Base-by-base conservation (phyloP, 768 basidiomycete genomes). In the Boletus reticuloceps region DNA sequence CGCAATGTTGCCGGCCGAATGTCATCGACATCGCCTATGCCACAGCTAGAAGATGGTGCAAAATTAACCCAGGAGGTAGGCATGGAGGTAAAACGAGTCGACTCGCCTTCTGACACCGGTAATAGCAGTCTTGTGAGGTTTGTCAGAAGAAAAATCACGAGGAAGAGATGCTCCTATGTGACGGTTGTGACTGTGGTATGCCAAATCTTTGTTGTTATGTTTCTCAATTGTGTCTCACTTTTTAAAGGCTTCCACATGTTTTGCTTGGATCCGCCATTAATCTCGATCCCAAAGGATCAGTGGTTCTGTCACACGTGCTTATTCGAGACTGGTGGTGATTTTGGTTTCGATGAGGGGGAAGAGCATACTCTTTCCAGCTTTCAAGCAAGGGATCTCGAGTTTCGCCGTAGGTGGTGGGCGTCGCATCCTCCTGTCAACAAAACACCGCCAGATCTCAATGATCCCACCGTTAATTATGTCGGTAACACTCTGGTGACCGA, bases 261-360 rank as follows among this genome's bases (percentile, higher is more conserved):
- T 70, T 99, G 97, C 69, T 86, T 99, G 54, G 89, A 94, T 66
- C 97, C 97, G 13, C 95, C 95, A 19, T 75, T 98, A 50, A 74
- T 79, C 10, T 75, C 79, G 3, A 90, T 99, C 52, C 97, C 97
- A 2, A 90, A 88, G 66, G 93, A 94, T 39, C 88, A 96, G 60
- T 99, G 96, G 96, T 98, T 85, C 68, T 99, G 97, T 70, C 89
- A 89, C 63, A 85, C 86, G 4, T 99, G 97, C 68, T 77, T 99
- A 20, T 81, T 94, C 39, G 88, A 86, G 38, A 95, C 92, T 0
- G 95, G 96, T 12, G 91, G 91, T 49, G 97, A 98, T 72, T 99
- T 91, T 64, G 97, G 97, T 31, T 99, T 98, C 65, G 97, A 98
- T 64, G 95, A 98, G 66, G 97, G 97, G 39, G 89, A 98, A 72